phyloP scores from a whole-genome alignment of 108 stramenopile species.

The Fragilariopsis cylindrus region DNA sequence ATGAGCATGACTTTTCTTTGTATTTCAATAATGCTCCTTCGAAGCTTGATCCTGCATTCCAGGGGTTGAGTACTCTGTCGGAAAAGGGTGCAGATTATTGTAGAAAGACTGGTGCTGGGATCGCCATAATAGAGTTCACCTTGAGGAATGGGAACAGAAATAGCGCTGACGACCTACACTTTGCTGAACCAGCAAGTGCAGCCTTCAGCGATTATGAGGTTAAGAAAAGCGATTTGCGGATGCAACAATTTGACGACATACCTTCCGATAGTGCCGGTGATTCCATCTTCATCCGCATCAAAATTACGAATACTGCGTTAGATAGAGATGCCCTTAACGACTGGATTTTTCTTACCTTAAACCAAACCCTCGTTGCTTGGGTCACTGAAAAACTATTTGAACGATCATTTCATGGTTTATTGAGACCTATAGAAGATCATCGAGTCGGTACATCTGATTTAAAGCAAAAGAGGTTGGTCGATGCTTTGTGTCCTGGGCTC shows the following conservation, averaged over 20 bases:
- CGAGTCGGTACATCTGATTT: not conserved
- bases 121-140: conserved; percentile 62
- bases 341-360: conserved; percentile 63
- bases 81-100: conserved; percentile 62
- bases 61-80: conserved; percentile 65
- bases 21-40: conserved; percentile 53
- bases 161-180: conserved; percentile 17
- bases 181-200: conserved; percentile 20
- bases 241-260: conserved; percentile 26
- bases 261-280: conserved; percentile 9
- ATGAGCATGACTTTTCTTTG: conserved; percentile 42
- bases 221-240: not conserved
- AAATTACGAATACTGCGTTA: conserved; percentile 62
- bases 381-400: conserved; percentile 60
- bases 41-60: conserved; percentile 62
- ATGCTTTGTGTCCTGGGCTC: conserved; percentile 54
- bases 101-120: conserved; percentile 56
- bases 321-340: conserved; percentile 59
- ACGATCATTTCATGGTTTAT: conserved; percentile 1
- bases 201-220: not conserved
- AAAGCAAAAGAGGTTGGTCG: conserved; percentile 24
- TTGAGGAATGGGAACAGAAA: conserved; percentile 37
- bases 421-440: not conserved
- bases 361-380: conserved; percentile 72
- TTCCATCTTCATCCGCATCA: conserved; percentile 37